Base-by-base conservation (phyloP, 768 basidiomycete species). In the Russula brevipes region DNA sequence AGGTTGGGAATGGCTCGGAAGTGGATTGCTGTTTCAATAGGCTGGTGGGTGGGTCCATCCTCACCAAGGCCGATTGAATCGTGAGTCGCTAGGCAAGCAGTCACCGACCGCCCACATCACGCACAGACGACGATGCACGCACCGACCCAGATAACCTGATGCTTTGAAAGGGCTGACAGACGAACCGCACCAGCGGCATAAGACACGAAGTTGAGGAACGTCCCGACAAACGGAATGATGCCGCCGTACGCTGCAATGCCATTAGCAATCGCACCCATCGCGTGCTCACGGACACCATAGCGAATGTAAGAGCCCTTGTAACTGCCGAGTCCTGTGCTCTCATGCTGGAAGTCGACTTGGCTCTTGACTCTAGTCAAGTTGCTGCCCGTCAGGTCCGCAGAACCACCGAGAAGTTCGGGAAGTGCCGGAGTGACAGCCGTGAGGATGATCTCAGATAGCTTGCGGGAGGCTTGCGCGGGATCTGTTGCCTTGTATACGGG, bases 281-380 rank as follows among this genome's bases (percentile, higher is more conserved):
- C 95, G 76, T 98, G 95, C 75, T 98, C 95, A 76, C 95, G 91
- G 61, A 98, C 94, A 83, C 95, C 95, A 78, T 89, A 98, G 59
- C 94, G 89, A 73, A 98, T 85, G 75, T 98, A 97, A 52, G 87
- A 89, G 57, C 95, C 95, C 60, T 85, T 76, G 75, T 94, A 96
- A 63, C 74, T 81, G 62, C 95, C 95, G 49, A 96, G 81, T 38
- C 85, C 85, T 19, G 91, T 94, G 77, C 80, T 85, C 19, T 90
- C 89, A 46, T 84, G 89, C 75, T 98, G 95, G 87, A 98, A 96
- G 77, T 98, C 95, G 63, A 85, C 79, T n/a, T 82, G 82, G 59
- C 76, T 77, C 78, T 92, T 92, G 72, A 88, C 90, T 75, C 91
- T 86, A 69, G 94, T 96, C 70, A 95, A 79, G 78, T 95, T 96